These are phyloP conservation scores for Arthroderma sp. DNA, from an alignment of 2,329 filamentous ascomycete species.

Conservation along the genomic window DNA sequence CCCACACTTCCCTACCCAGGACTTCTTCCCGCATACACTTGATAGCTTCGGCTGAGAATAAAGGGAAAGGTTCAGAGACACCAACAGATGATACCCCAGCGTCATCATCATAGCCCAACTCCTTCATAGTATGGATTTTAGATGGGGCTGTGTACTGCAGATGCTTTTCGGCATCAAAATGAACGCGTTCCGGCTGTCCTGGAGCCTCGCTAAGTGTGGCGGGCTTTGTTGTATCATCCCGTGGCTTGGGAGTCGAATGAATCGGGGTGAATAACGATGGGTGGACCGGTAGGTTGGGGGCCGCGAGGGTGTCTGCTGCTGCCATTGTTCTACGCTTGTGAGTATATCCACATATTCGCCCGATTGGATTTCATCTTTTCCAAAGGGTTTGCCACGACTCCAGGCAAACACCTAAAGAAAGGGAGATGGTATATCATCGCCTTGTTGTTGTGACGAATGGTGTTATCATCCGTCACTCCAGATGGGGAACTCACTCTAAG, in stretches of 20 bases:
- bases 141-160: slow-evolving; percentile 39
- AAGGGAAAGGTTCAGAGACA: slow-evolving; percentile 51
- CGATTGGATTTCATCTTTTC: no score
- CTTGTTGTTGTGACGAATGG: no score
- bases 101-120: slow-evolving; percentile 43
- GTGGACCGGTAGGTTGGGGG: slow-evolving; percentile 3
- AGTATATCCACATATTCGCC: slow-evolving; percentile 6
- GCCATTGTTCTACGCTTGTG: slow-evolving; percentile 12
- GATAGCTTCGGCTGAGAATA: slow-evolving; percentile 51
- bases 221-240: neutral
- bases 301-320: slow-evolving; percentile 11
- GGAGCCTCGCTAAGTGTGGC: neutral
- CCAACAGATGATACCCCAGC: slow-evolving; percentile 49
- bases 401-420: no score
- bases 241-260: neutral
- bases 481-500: no score
- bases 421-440: no score
- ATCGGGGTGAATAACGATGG: no score
- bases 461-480: no score
- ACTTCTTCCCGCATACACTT: slow-evolving; percentile 50
- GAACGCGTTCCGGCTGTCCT: slow-evolving; percentile 9
- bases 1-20: slow-evolving; percentile 43
- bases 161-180: slow-evolving; percentile 45
- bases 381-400: no score
- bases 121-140: slow-evolving; percentile 47